Evolutionary conservation across 495 filamentous ascomycete genomes (phyloP).

Genomic region (Neurospora sp.): DNA sequence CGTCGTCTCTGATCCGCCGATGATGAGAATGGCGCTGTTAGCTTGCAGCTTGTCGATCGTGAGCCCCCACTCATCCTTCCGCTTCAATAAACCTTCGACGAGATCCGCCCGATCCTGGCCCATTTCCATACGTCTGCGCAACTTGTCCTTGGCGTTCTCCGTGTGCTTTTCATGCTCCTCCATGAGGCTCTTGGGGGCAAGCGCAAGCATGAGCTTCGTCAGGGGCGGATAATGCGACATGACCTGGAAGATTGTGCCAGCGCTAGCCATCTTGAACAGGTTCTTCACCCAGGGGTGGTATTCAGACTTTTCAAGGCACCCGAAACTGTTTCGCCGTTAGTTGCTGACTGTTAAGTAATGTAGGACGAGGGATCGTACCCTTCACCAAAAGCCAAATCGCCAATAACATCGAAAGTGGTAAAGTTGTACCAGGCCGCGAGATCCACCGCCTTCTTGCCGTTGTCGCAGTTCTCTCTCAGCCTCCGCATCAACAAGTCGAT

Average conservation of each 20-base stretch:
- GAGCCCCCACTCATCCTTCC: constrained; percentile 35
- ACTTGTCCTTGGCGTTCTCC: constrained; percentile 26
- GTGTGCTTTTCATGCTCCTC: constrained; percentile 27
- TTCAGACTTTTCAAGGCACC: constrained; percentile 35
- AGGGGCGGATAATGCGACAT: constrained; percentile 20
- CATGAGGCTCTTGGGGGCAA: constrained; percentile 14
- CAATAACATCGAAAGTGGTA: constrained; percentile 53
- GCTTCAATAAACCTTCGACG: constrained; percentile 39
- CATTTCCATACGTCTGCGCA: constrained; percentile 31
- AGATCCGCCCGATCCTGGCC: constrained; percentile 34
- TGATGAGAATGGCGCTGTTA: constrained; percentile 35
- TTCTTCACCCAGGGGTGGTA: constrained; percentile 46
- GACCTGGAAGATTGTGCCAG: constrained; percentile 26
- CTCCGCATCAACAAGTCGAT: constrained; percentile 36
- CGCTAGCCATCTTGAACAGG: constrained; percentile 33
- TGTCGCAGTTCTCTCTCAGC: constrained; percentile 26
- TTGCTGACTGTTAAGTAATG: background rate
- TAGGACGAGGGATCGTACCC: constrained; percentile 2
- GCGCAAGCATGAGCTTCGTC: constrained; percentile 14
- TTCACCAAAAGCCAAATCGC: constrained; percentile 51
- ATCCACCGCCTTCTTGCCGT: constrained; percentile 25
- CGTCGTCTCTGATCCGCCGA: constrained; percentile 53
- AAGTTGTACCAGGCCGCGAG: constrained; percentile 48
- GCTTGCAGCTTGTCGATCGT: constrained; percentile 27
- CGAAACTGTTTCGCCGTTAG: constrained; percentile 29